These are phyloP conservation scores for Fusarium sp. DNA, from an alignment of 2,329 filamentous ascomycete species.

Conservation along the genomic window DNA sequence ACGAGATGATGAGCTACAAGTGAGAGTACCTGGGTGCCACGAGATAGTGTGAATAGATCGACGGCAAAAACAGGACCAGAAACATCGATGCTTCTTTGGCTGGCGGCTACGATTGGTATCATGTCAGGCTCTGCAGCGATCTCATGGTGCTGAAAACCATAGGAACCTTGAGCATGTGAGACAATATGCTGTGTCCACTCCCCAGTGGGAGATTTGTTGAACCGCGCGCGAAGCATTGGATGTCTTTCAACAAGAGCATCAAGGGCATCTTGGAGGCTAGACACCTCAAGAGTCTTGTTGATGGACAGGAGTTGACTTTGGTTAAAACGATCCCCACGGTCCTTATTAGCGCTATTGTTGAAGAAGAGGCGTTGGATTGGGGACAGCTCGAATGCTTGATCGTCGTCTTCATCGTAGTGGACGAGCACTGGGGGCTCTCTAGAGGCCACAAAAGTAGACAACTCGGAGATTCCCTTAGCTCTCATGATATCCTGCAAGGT, in stretches of 20 bases:
- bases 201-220: slow-evolving; percentile 8
- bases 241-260: slow-evolving; percentile 44
- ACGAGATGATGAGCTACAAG: slow-evolving; percentile 50
- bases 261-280: slow-evolving; percentile 34
- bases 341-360: slow-evolving; percentile 34
- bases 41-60: slow-evolving; percentile 1
- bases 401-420: neutral
- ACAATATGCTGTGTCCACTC: slow-evolving; percentile 40
- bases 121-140: slow-evolving; percentile 15
- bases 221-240: slow-evolving; percentile 50
- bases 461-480: slow-evolving; percentile 41
- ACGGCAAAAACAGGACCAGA: slow-evolving; percentile 1
- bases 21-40: slow-evolving; percentile 39
- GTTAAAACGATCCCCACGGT: slow-evolving; percentile 52
- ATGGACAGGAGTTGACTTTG: slow-evolving; percentile 55
- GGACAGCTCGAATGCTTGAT: slow-evolving; percentile 48
- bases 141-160: slow-evolving; percentile 25
- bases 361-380: slow-evolving; percentile 58
- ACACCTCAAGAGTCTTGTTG: slow-evolving; percentile 6
- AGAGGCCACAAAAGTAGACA: slow-evolving; percentile 21
- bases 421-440: neutral
- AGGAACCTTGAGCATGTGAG: slow-evolving; percentile 27
- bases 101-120: neutral
- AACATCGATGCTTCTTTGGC: slow-evolving; percentile 2
- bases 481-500: slow-evolving; percentile 48